Evolutionary conservation across 1,284 basidiomycete species (phyloP), one percentile per base, ranked within the genome.

Genomic region (Marasmius sp.): DNA sequence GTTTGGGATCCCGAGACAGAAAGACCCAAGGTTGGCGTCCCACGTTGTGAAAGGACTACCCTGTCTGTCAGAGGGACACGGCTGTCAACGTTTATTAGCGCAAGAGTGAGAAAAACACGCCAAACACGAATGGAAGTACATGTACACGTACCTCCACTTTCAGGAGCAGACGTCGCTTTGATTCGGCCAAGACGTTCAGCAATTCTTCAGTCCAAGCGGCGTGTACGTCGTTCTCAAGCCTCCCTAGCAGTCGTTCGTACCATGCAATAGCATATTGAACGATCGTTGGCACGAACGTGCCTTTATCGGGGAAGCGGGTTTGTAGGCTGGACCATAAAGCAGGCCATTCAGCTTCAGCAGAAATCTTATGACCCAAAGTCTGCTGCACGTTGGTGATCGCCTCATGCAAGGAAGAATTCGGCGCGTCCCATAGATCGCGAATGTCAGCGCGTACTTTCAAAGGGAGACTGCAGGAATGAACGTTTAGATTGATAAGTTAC

Each of bases 381-480:
- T 70, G 67, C 48, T 61, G 64, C 16, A 76, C 66, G 11, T 63
- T 51, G 8, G 58, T 57, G 9, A 75, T 62, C 14, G 72, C 65
- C 16, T 66, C 63, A 18, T 71, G 67, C 10, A 79, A 61, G 3
- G 70, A 66, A 1, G 73, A 72, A 14, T 68, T 69, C 8, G 73
- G 63, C 5, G 70, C 69, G 57, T 76, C 72, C 75, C 74, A 79
- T 38, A 69, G 64, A 57, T 78, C 76, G 18, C 75, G 74, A 52
- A 76, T 71, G 38, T 75, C 76, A 18, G 71, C 67, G 22, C 75
- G 74, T 49, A 77, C 66, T 62, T 75, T 75, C 54, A 77, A 66
- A 33, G 77, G 76, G 16, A 54, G 52, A 51, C 76, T 79, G 54
- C 43, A 22, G 34, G 18, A 6, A 22, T 48, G 2, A 34, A 18